Evolutionary conservation across 2,329 filamentous ascomycete species (phyloP), one percentile per base, ranked within the genome.

Genomic region (Ambrosiella cleistominuta): DNA sequence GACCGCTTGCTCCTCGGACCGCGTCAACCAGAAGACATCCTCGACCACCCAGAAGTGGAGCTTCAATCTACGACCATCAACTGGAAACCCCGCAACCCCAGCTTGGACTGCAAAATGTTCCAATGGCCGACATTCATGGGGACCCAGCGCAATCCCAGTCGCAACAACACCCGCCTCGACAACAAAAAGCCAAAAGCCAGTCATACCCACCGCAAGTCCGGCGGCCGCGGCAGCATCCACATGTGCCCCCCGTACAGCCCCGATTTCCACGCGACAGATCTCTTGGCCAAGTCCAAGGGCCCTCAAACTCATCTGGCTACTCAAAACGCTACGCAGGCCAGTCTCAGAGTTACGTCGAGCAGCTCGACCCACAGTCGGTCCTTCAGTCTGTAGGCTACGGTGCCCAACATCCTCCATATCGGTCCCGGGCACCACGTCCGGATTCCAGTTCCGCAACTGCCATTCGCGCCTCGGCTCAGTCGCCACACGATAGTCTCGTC

Each of bases 401-500:
- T 54, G 38, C n/a, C 8, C 38, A 42, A 8, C 38, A 42, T 11
- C 12, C 38, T 27, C n/a, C 52, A 4, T 38, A 11, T 12, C 37
- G 39, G 15, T 37, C 37, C 19, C 37, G 51, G 13, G 13, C 51
- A 11, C 15, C 35, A n/a, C 15, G 52, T 13, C n/a, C 38, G 12
- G 52, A 54, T 27, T 42, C 37, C 52, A n/a, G 44, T 39, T 9
- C 45, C 15, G 39, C 47, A 4, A 45, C 27, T 40, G 47, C 37
- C 15, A 37, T 40, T 42, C 59, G 59, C 17, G 38, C 45, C 7
- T 44, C 36, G 54, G 45, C 52, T 9, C 56, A 55, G 17, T 61
- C 59, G 42, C 59, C 56, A 39, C 59, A 61, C 59, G 59, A 61
- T 58, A 61, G 59, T 52, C 45, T 61, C 59, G 59, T 61, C 40